phyloP scores from a whole-genome alignment of 2,329 filamentous ascomycete species.

The Microcera coccophila region DNA sequence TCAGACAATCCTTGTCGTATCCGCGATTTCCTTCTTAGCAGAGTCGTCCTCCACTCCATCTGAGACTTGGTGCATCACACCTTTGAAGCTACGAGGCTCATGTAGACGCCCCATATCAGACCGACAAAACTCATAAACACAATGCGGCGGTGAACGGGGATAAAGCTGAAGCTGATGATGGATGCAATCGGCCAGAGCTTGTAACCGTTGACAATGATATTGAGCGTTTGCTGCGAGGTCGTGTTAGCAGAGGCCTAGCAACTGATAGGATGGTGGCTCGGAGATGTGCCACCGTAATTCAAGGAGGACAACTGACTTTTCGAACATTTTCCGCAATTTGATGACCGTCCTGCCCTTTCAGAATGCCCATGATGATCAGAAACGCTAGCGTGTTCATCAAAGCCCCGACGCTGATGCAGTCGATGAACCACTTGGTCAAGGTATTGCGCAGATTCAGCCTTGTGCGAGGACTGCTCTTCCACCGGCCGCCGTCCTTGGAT shows the following conservation, averaged over 20 bases:
- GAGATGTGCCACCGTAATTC: background rate
- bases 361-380: conserved; percentile 44
- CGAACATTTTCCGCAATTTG: conserved; percentile 39
- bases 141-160: conserved; percentile 47
- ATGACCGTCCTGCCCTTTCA: conserved; percentile 38
- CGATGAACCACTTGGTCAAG: conserved; percentile 47
- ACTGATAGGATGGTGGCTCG: too few species aligned
- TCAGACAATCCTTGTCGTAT: background rate
- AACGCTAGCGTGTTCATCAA: conserved; percentile 46
- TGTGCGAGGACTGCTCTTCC: conserved; percentile 11
- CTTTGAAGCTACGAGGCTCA: conserved; percentile 44
- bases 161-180: conserved; percentile 47
- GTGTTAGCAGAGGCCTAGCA: background rate
- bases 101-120: conserved; percentile 49
- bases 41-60: too few species aligned
- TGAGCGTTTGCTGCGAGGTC: conserved; percentile 39
- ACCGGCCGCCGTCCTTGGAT: conserved; percentile 16
- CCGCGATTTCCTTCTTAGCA: background rate
- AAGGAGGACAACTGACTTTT: conserved; percentile 24
- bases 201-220: conserved; percentile 47
- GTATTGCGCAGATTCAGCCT: conserved; percentile 42
- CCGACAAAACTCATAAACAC: conserved; percentile 49
- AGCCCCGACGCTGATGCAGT: conserved; percentile 46
- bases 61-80: conserved; percentile 35
- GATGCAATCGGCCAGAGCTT: conserved; percentile 52